Conservation (phyloP, 805 yeast species). For the Kregervanrija delftensis region DNA sequence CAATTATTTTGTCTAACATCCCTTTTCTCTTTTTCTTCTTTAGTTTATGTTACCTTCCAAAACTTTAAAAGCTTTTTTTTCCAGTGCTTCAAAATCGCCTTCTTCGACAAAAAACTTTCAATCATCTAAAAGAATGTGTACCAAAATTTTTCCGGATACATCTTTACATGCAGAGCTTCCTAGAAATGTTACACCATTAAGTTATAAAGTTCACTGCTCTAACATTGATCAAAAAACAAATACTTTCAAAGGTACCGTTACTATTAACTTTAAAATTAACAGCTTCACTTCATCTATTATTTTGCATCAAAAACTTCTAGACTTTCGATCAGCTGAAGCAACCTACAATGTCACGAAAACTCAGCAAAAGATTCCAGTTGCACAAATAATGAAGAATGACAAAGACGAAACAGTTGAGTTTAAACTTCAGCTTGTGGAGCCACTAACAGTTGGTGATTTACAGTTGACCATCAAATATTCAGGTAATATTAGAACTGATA, state of each 20-base stretch:
- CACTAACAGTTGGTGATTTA: constrained; percentile 22
- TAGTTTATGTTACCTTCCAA: background rate
- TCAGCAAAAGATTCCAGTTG: constrained; percentile 19
- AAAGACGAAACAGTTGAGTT: constrained; percentile 59
- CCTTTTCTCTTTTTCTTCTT: constrained; percentile 3
- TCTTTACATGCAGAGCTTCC: constrained; percentile 43
- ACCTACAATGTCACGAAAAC: constrained; percentile 18
- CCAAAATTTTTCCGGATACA: constrained; percentile 19
- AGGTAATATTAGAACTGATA: constrained; percentile 44
- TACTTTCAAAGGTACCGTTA: constrained; percentile 41
- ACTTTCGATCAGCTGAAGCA: constrained; percentile 22
- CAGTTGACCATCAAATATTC: constrained; percentile 30
- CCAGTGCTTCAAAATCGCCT: too few relatives aligned
- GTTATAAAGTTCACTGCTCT: constrained; percentile 56
- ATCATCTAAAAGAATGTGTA: too few relatives aligned
- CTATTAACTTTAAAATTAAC: constrained; percentile 39
- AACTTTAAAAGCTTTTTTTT: too few relatives aligned
- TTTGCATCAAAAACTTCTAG: constrained; percentile 42
- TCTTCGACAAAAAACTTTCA: too few relatives aligned
- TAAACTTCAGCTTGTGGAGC: constrained; percentile 35
- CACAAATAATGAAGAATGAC: constrained; percentile 18
- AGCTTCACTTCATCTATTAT: constrained; percentile 37
- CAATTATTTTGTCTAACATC: too few relatives aligned
- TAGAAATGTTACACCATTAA: constrained; percentile 56
- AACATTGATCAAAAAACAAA: constrained; percentile 50